Evolutionary conservation across 768 basidiomycete species (phyloP).

Genomic region (Suillus hirtellus): DNA sequence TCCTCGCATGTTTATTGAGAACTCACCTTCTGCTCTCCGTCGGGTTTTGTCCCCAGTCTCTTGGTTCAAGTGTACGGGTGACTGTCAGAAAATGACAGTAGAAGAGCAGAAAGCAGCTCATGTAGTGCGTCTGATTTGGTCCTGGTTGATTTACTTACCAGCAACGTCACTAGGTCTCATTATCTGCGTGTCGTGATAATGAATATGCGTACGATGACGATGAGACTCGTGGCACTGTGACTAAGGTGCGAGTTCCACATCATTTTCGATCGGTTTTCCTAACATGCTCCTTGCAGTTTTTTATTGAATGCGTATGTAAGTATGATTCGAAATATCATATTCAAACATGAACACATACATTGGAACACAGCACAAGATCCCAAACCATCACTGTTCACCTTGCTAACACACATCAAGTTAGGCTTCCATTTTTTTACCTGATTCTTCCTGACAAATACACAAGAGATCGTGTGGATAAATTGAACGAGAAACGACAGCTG

Average conservation of each 20-base stretch:
- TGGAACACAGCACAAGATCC: slow-evolving; percentile 20
- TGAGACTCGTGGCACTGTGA: slow-evolving; percentile 19
- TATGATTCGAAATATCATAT: background rate
- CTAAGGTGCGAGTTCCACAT: slow-evolving; percentile 16
- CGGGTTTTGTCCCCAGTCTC: slow-evolving; percentile 25
- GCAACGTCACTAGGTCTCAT: slow-evolving; percentile 21
- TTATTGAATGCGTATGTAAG: slow-evolving; percentile 30
- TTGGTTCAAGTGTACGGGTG: slow-evolving; percentile 22
- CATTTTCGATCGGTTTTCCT: background rate
- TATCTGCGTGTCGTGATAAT: slow-evolving; percentile 31
- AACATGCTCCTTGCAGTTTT: slow-evolving; percentile 24
- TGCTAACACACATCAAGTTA: slow-evolving; percentile 27
- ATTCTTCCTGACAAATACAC: background rate
- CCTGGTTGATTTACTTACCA: slow-evolving; percentile 5
- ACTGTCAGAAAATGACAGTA: slow-evolving; percentile 12
- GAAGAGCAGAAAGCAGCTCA: slow-evolving; percentile 16
- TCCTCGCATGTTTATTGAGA: slow-evolving; percentile 18
- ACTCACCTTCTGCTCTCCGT: slow-evolving; percentile 15
- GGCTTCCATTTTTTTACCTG: background rate
- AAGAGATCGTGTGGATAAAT: slow-evolving; percentile 21
- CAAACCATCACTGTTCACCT: slow-evolving; percentile 23
- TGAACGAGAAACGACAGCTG: slow-evolving; percentile 18
- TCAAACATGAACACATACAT: background rate
- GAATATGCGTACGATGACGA: slow-evolving; percentile 26
- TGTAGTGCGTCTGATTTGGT: slow-evolving; percentile 22